Base-by-base conservation (phyloP, 805 yeast genomes). In the Ogataea thermomethanolica region DNA sequence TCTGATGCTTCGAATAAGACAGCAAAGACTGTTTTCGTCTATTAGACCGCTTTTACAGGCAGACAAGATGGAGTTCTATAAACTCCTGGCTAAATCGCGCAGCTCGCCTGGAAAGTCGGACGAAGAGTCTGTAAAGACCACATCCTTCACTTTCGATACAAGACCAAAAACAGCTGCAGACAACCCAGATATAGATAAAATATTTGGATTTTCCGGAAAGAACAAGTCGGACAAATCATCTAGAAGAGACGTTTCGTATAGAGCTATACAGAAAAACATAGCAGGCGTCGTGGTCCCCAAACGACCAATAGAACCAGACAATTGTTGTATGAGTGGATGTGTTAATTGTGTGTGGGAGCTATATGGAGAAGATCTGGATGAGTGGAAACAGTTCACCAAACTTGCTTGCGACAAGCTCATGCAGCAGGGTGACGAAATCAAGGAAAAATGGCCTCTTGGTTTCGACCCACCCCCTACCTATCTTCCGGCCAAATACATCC, bases 301-400 rank as follows among this genome's bases (percentile, higher is more conserved):
- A n/a, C 75, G 73, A 56, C 98, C 99, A 0, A 68, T 65, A 4
- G 96, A 87, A 51, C 98, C 98, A 1, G 95, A 90, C 52, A 89
- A 91, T 61, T 91, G 99, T 61, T 91, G 99, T 62, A 89, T 89
- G 95, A 81, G 93, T 43, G 99, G 99, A 1, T 91, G 99, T 62
- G 80, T 87, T 23, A 89, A 91, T 62, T 91, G 99, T 62, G 98
- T 91, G 2, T 93, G 98, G 98, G 96, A 90, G 53, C 66, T 86
- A 39, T 91, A 78, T 59, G 81, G 84, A 49, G 97, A 91, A 38
- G 98, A 93, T 58, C 55, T 90, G 35, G 81, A 78, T 47, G 87
- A 87, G 25, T 93, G 96, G 96, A 78, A 79, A 53, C 57, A 47
- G 1, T 63, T 69, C 54, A 67, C 95, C 13, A 64, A 62, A 27